Evolutionary conservation across 2,329 filamentous ascomycete genomes (phyloP).

Genomic region (Fusarium liriodendri): DNA sequence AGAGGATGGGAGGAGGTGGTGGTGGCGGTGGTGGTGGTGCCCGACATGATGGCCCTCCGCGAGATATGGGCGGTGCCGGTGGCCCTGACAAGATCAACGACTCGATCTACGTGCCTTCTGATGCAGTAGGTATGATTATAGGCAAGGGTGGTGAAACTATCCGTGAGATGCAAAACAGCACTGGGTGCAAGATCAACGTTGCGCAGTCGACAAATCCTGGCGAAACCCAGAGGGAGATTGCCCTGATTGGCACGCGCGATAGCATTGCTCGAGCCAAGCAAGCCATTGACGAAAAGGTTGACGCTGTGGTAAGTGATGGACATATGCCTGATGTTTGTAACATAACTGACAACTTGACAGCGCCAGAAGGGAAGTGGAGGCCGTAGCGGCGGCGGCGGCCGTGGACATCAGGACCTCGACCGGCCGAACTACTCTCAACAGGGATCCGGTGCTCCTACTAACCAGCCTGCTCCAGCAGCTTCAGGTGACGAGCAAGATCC

Average conservation of each 20-base stretch:
- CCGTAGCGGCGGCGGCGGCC: conserved; percentile 53
- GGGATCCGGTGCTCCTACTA: conserved; percentile 55
- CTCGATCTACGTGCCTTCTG: conserved; percentile 85
- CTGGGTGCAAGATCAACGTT: conserved; percentile 95
- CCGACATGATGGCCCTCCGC: conserved; percentile 47
- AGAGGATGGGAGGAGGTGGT: conserved; percentile 40
- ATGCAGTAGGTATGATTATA: conserved; percentile 96
- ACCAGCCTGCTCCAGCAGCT: conserved; percentile 55
- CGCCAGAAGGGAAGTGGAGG: conserved; percentile 65
- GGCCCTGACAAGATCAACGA: conserved; percentile 80
- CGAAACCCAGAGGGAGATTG: conserved; percentile 87
- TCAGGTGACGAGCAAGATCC: conserved; percentile 70
- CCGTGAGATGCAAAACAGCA: conserved; percentile 89
- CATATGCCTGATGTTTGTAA: neutral
- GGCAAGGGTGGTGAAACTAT: conserved; percentile 95
- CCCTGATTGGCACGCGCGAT: conserved; percentile 80
- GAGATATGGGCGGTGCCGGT: conserved; percentile 53
- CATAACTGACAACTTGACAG: conserved; percentile 50
- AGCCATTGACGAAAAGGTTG: conserved; percentile 92
- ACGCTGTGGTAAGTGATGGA: conserved; percentile 77
- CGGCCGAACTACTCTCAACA: conserved; percentile 64
- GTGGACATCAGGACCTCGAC: conserved; percentile 65
- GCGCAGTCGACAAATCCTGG: conserved; percentile 81
- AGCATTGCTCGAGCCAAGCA: conserved; percentile 84
- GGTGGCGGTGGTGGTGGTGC: conserved; percentile 29